These are phyloP conservation scores for Claviceps sp. DNA, from an alignment of 2,329 filamentous ascomycete genomes.

Conservation along the genomic window DNA sequence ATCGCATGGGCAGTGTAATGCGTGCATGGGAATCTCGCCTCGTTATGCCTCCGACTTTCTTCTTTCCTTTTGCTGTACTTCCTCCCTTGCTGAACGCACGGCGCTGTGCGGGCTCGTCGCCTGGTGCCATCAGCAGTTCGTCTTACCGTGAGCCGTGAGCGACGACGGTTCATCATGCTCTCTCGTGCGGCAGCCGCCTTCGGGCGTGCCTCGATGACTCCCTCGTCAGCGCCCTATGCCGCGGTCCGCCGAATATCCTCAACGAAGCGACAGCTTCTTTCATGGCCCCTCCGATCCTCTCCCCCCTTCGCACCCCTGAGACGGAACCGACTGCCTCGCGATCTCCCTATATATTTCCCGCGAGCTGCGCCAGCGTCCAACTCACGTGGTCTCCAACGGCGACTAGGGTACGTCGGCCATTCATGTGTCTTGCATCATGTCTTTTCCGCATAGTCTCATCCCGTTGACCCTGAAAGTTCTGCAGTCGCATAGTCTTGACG, in stretches of 20 bases:
- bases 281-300: constrained; percentile 16
- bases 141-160: neutral
- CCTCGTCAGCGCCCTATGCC: constrained; percentile 11
- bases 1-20: neutral
- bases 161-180: constrained; percentile 9
- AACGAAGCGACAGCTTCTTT: constrained; percentile 16
- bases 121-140: neutral
- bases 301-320: constrained; percentile 5
- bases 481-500: constrained; percentile 18
- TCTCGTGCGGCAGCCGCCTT: constrained; percentile 12
- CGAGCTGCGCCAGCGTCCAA: constrained; percentile 3
- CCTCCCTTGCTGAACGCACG: neutral
- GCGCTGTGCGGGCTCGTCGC: neutral
- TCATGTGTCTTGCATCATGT: neutral
- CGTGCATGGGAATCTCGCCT: neutral
- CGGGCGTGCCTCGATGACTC: constrained; percentile 10
- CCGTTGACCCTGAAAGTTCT: neutral
- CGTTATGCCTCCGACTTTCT: neutral
- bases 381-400: constrained; percentile 3
- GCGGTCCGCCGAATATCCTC: constrained; percentile 4
- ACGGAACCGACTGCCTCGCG: constrained; percentile 8
- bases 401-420: constrained; percentile 3
- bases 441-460: neutral
- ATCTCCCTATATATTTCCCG: constrained; percentile 22
- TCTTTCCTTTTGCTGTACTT: neutral